Evolutionary conservation across 139 green algal genomes (phyloP).

Genomic region (Trebouxia sp.): DNA sequence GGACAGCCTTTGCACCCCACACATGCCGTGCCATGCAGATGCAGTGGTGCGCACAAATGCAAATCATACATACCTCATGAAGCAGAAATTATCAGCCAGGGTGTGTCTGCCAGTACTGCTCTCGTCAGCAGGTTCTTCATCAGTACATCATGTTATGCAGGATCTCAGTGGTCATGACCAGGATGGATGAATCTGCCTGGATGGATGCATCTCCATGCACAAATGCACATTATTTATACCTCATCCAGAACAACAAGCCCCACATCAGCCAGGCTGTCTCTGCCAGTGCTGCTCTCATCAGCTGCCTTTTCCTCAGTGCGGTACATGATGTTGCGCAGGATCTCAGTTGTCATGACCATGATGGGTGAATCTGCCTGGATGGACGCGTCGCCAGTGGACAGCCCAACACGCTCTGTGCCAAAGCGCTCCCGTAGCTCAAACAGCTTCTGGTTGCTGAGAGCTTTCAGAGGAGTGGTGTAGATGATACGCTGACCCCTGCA

Average conservation of each 20-base stretch:
- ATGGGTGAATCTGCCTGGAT: constrained; percentile 74
- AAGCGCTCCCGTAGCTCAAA: constrained; percentile 80
- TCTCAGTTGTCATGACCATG: constrained; percentile 99
- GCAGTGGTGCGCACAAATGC: too few relatives aligned
- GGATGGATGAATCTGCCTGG: constrained; percentile 65
- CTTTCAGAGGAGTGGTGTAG: constrained; percentile 91
- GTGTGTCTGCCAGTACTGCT: constrained; percentile 38
- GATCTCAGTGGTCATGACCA: constrained; percentile 99
- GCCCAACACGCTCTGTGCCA: constrained; percentile 65
- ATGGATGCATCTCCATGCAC: constrained; percentile 90
- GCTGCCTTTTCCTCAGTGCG: constrained; percentile 35
- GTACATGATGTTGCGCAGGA: constrained; percentile 98
- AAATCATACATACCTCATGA: too few relatives aligned
- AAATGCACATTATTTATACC: constrained; percentile 47
- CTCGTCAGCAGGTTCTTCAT: not conserved
- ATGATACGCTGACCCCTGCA: constrained; percentile 78
- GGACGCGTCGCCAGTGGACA: constrained; percentile 91
- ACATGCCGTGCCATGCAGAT: too few relatives aligned
- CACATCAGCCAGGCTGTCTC: constrained; percentile 78
- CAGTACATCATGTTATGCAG: constrained; percentile 95
- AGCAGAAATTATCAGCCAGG: too few relatives aligned
- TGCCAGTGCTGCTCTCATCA: not conserved
- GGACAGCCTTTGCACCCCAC: too few relatives aligned
- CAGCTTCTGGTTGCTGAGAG: constrained; percentile 93
- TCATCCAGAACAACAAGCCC: constrained; percentile 94